Evolutionary conservation across 73 alveolate species (phyloP).

Genomic region (Stentor coeruleus): DNA sequence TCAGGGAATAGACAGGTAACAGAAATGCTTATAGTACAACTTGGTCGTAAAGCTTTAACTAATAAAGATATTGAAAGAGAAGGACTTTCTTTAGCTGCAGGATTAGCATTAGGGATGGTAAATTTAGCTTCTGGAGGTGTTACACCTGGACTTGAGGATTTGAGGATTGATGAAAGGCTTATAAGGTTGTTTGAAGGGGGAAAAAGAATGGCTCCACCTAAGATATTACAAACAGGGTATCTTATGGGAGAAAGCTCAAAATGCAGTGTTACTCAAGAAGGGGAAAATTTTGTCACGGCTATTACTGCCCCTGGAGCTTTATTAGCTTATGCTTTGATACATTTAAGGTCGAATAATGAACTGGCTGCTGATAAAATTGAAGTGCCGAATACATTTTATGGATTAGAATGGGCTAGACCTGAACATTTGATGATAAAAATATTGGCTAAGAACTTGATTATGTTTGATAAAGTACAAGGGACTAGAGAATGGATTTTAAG

Average conservation of each 20-base stretch:
- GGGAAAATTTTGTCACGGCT: conserved; percentile 86
- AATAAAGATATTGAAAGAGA: conserved; percentile 95
- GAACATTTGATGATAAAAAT: conserved; percentile 75
- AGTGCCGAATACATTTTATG: conserved; percentile 88
- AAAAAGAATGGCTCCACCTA: conserved; percentile 70
- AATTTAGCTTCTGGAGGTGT: conserved; percentile 90
- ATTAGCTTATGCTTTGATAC: conserved; percentile 84
- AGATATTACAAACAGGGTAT: conserved; percentile 54
- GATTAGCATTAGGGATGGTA: conserved; percentile 95
- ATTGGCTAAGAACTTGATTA: conserved; percentile 84
- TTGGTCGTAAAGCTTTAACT: conserved; percentile 92
- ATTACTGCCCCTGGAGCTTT: conserved; percentile 95
- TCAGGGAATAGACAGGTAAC: conserved; percentile 93
- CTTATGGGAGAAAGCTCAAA: conserved; percentile 52
- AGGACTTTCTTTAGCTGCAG: conserved; percentile 94
- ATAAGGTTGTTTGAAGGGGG: conserved; percentile 93
- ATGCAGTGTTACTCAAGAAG: conserved; percentile 79
- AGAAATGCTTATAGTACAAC: conserved; percentile 92
- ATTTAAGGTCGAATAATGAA: conserved; percentile 78
- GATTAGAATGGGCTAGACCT: conserved; percentile 91
- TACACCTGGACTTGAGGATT: conserved; percentile 69
- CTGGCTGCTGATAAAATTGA: conserved; percentile 77
- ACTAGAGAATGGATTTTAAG: conserved; percentile 69
- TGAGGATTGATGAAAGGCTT: conserved; percentile 86
- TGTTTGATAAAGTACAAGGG: conserved; percentile 89